Evolutionary conservation across 2,329 filamentous ascomycete genomes (phyloP).

Genomic region (Calonectria pseudoturangicola): DNA sequence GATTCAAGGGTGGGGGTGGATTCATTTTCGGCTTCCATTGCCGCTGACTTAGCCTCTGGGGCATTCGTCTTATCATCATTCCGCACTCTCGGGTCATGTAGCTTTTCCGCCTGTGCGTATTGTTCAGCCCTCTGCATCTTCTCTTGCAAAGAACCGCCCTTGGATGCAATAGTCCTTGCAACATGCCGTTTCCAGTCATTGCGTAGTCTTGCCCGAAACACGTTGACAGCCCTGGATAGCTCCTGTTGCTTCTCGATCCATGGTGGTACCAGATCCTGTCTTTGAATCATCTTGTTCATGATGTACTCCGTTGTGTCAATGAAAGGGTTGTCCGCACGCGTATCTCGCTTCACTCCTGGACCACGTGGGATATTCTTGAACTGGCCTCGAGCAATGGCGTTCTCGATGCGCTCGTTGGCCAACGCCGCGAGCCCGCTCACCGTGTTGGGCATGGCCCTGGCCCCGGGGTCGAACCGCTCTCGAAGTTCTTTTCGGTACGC

Average conservation of each 20-base stretch:
- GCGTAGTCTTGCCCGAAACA: conserved; percentile 84
- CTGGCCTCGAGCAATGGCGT: conserved; percentile 93
- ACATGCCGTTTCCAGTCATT: conserved; percentile 91
- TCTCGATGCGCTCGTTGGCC: conserved; percentile 93
- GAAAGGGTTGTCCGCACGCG: conserved; percentile 89
- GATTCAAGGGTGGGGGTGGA: conserved; percentile 17
- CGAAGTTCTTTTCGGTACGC: conserved; percentile 83
- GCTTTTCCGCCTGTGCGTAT: conserved; percentile 84
- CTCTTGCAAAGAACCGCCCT: conserved; percentile 82
- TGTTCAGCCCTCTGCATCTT: conserved; percentile 83
- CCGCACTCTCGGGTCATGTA: conserved; percentile 74
- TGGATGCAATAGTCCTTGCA: conserved; percentile 84
- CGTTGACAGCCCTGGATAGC: conserved; percentile 79
- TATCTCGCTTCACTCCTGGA: conserved; percentile 86
- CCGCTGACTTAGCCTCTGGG: neutral
- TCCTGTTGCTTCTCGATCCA: conserved; percentile 99
- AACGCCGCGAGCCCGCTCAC: conserved; percentile 86
- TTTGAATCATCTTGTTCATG: conserved; percentile 98
- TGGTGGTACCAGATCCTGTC: conserved; percentile 94
- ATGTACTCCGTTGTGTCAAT: conserved; percentile 98
- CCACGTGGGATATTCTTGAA: conserved; percentile 90
- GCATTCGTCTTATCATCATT: conserved; percentile 67
- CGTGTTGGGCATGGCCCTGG: conserved; percentile 83
- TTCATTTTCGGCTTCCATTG: conserved; percentile 2
- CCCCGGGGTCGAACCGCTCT: conserved; percentile 85